phyloP scores from a whole-genome alignment of 2,329 filamentous ascomycete species.

The Exophiala alcalophila region DNA sequence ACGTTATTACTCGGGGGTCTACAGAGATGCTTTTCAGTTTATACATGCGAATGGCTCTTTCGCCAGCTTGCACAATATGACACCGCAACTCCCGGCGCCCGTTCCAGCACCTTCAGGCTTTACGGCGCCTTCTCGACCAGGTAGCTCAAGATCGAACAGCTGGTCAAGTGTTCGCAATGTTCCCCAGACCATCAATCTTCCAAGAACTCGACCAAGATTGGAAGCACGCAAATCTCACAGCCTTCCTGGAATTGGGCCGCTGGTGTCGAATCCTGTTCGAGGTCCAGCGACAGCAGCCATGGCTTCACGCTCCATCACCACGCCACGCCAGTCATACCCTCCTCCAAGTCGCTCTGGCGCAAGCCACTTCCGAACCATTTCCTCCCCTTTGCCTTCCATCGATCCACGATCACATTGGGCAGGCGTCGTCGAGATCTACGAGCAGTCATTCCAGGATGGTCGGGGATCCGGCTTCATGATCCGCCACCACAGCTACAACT shows the following conservation, averaged over 20 bases:
- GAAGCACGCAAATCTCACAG: conserved; percentile 28
- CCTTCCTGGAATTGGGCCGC: conserved; percentile 27
- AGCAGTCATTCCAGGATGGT: conserved; percentile 17
- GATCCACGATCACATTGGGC: conserved; percentile 47
- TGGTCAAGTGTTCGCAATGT: conserved; percentile 16
- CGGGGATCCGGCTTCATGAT: conserved; percentile 22
- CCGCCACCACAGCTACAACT: conserved; percentile 40
- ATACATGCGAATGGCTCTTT: conserved; percentile 24
- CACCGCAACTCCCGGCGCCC: conserved; percentile 6
- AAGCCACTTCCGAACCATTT: conserved; percentile 24
- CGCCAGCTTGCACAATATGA: conserved; percentile 16
- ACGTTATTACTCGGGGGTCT: conserved; percentile 58
- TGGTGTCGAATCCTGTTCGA: conserved; percentile 29
- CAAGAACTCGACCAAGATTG: conserved; percentile 20
- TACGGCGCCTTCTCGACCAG: conserved; percentile 28
- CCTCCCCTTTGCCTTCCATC: conserved; percentile 35
- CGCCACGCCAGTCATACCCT: conserved; percentile 20
- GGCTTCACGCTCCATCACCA: conserved; percentile 1
- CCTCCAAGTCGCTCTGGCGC: neutral
- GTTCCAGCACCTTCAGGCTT: conserved; percentile 19
- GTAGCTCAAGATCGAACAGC: conserved; percentile 24
- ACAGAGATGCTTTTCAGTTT: conserved; percentile 28
- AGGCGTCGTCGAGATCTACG: conserved; percentile 29
- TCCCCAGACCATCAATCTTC: conserved; percentile 17
- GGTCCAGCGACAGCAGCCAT: conserved; percentile 18